These are phyloP conservation scores for Aureobasidium sp. DNA, from an alignment of 2,329 filamentous ascomycete species.

Conservation along the genomic window DNA sequence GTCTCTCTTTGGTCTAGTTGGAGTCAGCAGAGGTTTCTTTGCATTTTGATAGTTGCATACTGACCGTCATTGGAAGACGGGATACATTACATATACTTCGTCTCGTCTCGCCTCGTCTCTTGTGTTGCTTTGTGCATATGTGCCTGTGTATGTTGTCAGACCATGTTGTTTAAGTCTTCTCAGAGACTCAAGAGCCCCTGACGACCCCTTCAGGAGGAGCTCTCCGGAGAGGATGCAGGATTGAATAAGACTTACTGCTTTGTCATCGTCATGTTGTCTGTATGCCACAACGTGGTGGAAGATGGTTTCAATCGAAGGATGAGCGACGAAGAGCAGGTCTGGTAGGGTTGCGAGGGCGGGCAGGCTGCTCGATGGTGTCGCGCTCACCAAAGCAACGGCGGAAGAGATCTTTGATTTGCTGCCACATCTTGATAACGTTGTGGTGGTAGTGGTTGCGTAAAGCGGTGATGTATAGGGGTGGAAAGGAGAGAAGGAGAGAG, in stretches of 20 bases:
- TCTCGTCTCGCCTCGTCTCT: background rate
- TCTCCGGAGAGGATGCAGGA: background rate
- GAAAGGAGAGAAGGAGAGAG: background rate
- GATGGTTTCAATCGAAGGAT: background rate
- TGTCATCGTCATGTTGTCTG: background rate
- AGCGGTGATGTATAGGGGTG: background rate
- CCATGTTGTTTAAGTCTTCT: background rate
- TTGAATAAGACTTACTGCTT: background rate
- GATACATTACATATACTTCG: too few species aligned
- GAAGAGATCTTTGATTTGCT: background rate
- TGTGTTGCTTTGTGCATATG: background rate
- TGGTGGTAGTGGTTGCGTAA: background rate
- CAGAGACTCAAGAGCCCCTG: background rate
- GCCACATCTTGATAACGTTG: background rate
- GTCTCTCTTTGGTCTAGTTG: background rate
- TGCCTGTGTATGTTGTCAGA: background rate
- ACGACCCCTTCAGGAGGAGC: too few species aligned
- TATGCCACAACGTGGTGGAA: background rate
- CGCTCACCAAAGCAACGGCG: background rate
- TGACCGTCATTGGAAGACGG: background rate
- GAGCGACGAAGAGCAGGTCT: background rate
- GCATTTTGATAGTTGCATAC: background rate
- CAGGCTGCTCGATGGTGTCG: background rate
- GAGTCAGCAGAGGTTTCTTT: background rate
- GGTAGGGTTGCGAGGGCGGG: background rate